Evolutionary conservation across 2,329 filamentous ascomycete genomes (phyloP), one percentile per base, ranked within the genome.

Genomic region (Verticillium nubilum): DNA sequence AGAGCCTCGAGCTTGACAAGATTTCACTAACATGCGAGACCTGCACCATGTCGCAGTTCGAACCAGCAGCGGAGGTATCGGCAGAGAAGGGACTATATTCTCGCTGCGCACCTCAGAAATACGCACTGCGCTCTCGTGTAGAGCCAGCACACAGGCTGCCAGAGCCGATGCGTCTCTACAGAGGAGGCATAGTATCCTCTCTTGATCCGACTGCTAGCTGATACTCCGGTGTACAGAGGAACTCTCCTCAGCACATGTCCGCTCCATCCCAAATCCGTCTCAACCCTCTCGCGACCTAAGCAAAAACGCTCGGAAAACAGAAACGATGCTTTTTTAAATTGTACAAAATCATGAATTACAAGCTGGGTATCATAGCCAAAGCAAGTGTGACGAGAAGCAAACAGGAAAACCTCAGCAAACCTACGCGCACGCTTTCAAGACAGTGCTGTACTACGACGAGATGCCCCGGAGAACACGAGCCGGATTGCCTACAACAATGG

Each of bases 401-500:
- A 60, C 15, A 56, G 12, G 29, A 35, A 42, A 33, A 35, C 19
- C 27, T 12, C 17, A n/a, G 28, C 52, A 28, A 25, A n/a, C n/a
- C 52, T 17, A n/a, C 15, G 26, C 26, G 23, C 28, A 15, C 17
- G n/a, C 29, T 27, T 19, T 17, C 12, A 15, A 19, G 37, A 1
- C 13, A 12, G 31, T 27, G 42, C 37, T 59, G 26, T 17, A 15
- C 26, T 58, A 60, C 10, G 61, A 58, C 27, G 61, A 61, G 54
- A 74, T 68, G 56, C 76, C 79, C 42, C 78, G 76, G 33, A 79
- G 72, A 55, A 90, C 78, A 57, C 80, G 80, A 5, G 87, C 87
- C 12, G 89, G 88, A 65, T 91, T 91, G 10, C 89, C 89, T 47
- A 83, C 86, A 15, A 86, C 87, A 57, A 90, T 80, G n/a, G 82